Base-by-base conservation (phyloP, 345 rosid genomes). In the Pugionium dolabratum region DNA sequence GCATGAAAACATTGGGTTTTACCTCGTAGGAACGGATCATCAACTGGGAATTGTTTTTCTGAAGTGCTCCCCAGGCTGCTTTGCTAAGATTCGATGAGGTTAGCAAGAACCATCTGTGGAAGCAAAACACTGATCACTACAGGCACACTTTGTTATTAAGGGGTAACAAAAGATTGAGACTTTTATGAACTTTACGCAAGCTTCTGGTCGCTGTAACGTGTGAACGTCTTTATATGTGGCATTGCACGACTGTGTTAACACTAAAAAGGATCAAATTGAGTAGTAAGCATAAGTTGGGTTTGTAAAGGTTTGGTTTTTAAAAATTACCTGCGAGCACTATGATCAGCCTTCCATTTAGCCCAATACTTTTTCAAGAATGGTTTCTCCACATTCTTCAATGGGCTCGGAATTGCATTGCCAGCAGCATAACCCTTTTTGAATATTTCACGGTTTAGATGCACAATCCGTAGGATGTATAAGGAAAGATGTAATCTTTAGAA, bases 1-100 rank as follows among this genome's bases (percentile, higher is more conserved):
- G 37, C 1, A 1, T 4, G 4, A 39, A 10, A 56, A 50, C 33
- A 57, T 18, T 18, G 4, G 52, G 37, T 54, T 49, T 53, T 74
- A 88, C 99, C 96, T 94, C 97, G 9, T 90, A 94, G 40, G 99
- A 90, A 73, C 97, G 95, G 53, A 90, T 81, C 99, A 90, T 94
- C 76, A 94, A 78, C 78, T 94, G 99, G 42, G 97, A 85, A 70
- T 84, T 85, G 67, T 86, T 94, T 80, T 94, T 94, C 76, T 94
- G 97, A 48, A 90, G 82, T 60, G 95, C 86, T 66, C 97, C 99
- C 99, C 97, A 90, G 9, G 99, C 96, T 49, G 97, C 96, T 84
- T 90, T 94, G 79, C 99, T 90, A 50, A 94, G 99, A 72, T 94
- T 90, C 58, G 97, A 70, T 11, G 97, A 94, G 74, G 95, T 94